Base-by-base conservation (phyloP, 345 rosid genomes). In the Noccaea caerulescens region DNA sequence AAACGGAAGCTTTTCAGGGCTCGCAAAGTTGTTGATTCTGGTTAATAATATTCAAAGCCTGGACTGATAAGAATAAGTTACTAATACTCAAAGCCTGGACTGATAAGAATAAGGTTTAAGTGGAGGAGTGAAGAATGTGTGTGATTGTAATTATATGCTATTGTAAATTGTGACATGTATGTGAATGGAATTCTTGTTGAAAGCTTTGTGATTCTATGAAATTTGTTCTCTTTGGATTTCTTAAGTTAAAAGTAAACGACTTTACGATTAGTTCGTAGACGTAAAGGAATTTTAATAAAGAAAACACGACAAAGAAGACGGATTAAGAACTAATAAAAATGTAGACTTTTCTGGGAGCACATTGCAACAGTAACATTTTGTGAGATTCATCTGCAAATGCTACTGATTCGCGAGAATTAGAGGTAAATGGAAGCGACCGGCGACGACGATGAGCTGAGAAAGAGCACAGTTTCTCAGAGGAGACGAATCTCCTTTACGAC, bases 1-100 rank as follows among this genome's bases (percentile, higher is more conserved):
- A 61, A 46, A 52, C 55, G 47, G 14, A 79, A 63, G 73, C 83
- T 36, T 6, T 12, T 33, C 7, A 86, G 44, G 75, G 80, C 83
- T 67, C 80, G 59, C 0, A 81, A 79, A 69, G 93, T 92, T 49
- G 78, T 30, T 16, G 81, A 83, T 79, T 68, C 58, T 55, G 42
- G 58, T 68, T 67, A 73, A 66, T 2, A 4, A 1, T 20, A 20
- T 42, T 12, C 33, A 58, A 72, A 72, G 51, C 51, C 37, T 63
- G 9, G 10, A 27, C 47, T 34, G 59, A 3, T 10, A 33, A 9
- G 39, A 74, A 33, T 32, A 50, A 41, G 8, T 49, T 5, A 47
- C 58, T 2, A 4, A 1, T 20, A 20, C 20, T 12, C 33, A 58
- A 72, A 72, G 51, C 51, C 37, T 63, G 12, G 10, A 27, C 47